A percentile compares a stretch with the other conserved stretches of the same genome.
phyloP scores from a whole-genome alignment of 129 eudicot genomes.

The Calendula officinalis region DNA sequence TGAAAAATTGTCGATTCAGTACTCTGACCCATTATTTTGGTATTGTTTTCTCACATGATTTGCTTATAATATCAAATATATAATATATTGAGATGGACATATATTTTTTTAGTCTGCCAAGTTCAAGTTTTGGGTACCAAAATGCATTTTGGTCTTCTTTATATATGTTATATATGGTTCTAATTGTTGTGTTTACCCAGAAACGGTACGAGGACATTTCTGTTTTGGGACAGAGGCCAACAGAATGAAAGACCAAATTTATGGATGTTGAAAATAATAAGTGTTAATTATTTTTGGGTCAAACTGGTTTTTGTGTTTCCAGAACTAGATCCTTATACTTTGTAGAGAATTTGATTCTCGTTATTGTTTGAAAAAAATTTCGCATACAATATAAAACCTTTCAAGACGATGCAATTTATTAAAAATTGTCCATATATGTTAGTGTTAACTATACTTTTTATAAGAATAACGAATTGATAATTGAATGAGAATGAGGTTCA shows the following conservation, averaged over 20 bases:
- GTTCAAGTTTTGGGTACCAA: too few relatives aligned
- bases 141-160: not conserved
- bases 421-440: too few relatives aligned
- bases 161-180: not conserved
- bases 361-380: too few relatives aligned
- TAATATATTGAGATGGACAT: not conserved
- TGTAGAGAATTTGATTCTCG: too few relatives aligned
- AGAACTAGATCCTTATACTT: conserved; percentile 24
- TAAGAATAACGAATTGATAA: too few relatives aligned
- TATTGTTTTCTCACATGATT: too few relatives aligned
- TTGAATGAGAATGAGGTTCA: too few relatives aligned
- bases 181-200: conserved; percentile 36
- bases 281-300: conserved; percentile 24
- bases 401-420: not conserved
- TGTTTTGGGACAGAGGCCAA: conserved; percentile 80
- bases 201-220: conserved; percentile 81
- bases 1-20: too few relatives aligned
- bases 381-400: not conserved
- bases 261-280: conserved; percentile 34
- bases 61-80: too few relatives aligned
- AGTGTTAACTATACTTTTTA: too few relatives aligned
- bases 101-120: too few relatives aligned
- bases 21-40: too few relatives aligned
- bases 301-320: conserved; percentile 15
- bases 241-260: conserved; percentile 34